Conservation (phyloP, 2,329 filamentous ascomycete genomes). For the Stachybotrys elegans region DNA sequence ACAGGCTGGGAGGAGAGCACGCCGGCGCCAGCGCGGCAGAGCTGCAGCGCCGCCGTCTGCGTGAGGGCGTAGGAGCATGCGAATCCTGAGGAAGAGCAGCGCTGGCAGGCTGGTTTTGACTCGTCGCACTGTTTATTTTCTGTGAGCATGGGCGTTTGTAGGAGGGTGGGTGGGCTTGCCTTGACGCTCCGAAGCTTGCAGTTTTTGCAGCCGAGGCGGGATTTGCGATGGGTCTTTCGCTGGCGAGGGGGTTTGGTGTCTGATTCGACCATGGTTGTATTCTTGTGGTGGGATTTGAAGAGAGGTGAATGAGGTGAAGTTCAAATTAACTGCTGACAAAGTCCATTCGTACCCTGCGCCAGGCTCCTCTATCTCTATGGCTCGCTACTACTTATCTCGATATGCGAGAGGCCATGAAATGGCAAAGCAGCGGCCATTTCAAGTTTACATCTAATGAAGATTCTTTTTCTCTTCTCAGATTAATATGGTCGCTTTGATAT, state of each 20-base stretch:
- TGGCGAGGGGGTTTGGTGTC: constrained; percentile 18
- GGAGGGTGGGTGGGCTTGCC: constrained; percentile 24
- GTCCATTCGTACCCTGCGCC: too few species aligned
- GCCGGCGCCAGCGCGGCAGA: constrained; percentile 12
- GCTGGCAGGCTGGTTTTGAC: constrained; percentile 39
- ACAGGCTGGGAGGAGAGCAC: constrained; percentile 12
- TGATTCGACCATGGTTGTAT: too few species aligned
- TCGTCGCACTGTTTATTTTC: constrained; percentile 45
- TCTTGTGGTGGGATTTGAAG: too few species aligned
- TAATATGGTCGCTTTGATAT: too few species aligned
- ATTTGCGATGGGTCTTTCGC: constrained; percentile 44
- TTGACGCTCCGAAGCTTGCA: constrained; percentile 52
- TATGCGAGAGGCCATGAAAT: too few species aligned
- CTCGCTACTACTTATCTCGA: too few species aligned
- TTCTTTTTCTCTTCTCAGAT: too few species aligned
- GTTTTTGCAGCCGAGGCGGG: constrained; percentile 49
- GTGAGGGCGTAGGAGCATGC: constrained; percentile 39
- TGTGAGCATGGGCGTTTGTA: constrained; percentile 5
- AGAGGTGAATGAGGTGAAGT: too few species aligned
- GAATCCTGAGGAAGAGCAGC: constrained; percentile 42
- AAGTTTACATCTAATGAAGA: too few species aligned
- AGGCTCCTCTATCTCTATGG: too few species aligned
- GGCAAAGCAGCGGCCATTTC: too few species aligned
- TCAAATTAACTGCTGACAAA: too few species aligned
- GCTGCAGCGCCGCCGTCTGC: constrained; percentile 14